Evolutionary conservation across 768 basidiomycete genomes (phyloP).

Genomic region (Lentinula lateritia): DNA sequence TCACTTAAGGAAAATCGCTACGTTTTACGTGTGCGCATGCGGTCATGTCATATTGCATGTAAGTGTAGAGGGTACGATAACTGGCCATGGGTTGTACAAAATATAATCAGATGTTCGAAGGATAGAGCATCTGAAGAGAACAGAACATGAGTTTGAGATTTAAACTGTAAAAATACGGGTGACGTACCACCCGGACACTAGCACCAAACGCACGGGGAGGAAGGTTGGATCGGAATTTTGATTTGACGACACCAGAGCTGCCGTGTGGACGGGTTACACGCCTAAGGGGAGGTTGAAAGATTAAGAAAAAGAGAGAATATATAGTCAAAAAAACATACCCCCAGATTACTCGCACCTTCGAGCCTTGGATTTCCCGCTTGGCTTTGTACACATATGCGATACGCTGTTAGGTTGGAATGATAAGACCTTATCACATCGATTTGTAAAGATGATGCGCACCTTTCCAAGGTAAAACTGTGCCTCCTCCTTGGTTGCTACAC

Average conservation of each 20-base stretch:
- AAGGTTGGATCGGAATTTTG: slow-evolving; percentile 94
- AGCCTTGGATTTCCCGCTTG: slow-evolving; percentile 89
- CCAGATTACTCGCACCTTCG: slow-evolving; percentile 98
- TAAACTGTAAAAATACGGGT: background rate
- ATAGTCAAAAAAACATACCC: slow-evolving; percentile 54
- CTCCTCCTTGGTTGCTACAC: slow-evolving; percentile 88
- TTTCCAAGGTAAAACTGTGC: slow-evolving; percentile 99
- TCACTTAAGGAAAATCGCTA: background rate
- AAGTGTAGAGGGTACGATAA: slow-evolving; percentile 29
- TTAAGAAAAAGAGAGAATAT: background rate
- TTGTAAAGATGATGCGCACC: slow-evolving; percentile 42
- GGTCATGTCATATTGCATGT: slow-evolving; percentile 42
- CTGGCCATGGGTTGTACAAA: slow-evolving; percentile 27
- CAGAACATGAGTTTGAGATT: background rate
- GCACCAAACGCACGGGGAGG: slow-evolving; percentile 95
- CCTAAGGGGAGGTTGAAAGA: slow-evolving; percentile 29
- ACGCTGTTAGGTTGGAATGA: slow-evolving; percentile 45
- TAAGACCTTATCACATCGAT: background rate
- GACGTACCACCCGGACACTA: slow-evolving; percentile 80
- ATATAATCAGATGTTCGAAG: slow-evolving; percentile 67
- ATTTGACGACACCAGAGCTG: slow-evolving; percentile 91
- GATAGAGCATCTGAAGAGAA: slow-evolving; percentile 78
- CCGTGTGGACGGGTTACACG: slow-evolving; percentile 94
- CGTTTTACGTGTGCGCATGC: slow-evolving; percentile 3
- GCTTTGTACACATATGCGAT: slow-evolving; percentile 98